Percentiles rank a stretch among this genome's conserved stretches.
Conservation (phyloP, 768 basidiomycete species). For the Kwoniella shandongensis region DNA sequence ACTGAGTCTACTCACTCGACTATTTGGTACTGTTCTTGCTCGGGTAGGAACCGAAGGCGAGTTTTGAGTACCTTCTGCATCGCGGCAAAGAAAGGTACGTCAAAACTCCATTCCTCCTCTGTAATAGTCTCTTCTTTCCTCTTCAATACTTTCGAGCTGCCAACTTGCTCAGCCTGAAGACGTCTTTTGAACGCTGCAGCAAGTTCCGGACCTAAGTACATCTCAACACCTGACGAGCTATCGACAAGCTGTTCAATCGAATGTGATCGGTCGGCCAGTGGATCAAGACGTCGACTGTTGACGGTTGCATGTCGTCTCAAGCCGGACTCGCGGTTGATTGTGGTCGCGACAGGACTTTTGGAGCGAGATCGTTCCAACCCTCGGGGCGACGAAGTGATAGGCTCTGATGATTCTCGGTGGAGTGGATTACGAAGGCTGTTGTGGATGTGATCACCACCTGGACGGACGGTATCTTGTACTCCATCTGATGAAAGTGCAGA, state of each 20-base stretch:
- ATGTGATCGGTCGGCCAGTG: not conserved
- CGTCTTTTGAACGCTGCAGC: slow-evolving; percentile 20
- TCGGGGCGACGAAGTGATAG: no score
- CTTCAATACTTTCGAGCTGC: slow-evolving; percentile 3
- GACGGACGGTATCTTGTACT: not conserved
- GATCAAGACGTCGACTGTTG: slow-evolving; percentile 1
- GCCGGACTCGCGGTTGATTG: no score
- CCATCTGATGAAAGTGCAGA: slow-evolving; percentile 2
- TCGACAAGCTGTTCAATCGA: slow-evolving; percentile 14
- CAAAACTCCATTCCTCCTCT: slow-evolving; percentile 34
- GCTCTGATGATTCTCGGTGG: no score
- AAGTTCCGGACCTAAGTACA: slow-evolving; percentile 27
- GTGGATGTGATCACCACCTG: not conserved
- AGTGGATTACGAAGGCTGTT: no score
- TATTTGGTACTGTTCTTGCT: slow-evolving; percentile 17
- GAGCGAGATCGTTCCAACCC: no score
- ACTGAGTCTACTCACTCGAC: slow-evolving; percentile 22
- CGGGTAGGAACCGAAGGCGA: slow-evolving; percentile 1
- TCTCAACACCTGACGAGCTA: slow-evolving; percentile 13
- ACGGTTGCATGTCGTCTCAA: not conserved
- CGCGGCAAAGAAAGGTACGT: slow-evolving; percentile 14
- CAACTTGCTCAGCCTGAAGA: slow-evolving; percentile 12
- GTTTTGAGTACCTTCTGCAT: slow-evolving; percentile 9
- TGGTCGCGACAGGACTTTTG: no score
- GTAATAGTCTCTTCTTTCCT: slow-evolving; percentile 14